A percentile compares a stretch with the other conserved stretches of the same genome.
Evolutionary conservation across 2,329 filamentous ascomycete species (phyloP).

Genomic region (Monosporascus sp.): DNA sequence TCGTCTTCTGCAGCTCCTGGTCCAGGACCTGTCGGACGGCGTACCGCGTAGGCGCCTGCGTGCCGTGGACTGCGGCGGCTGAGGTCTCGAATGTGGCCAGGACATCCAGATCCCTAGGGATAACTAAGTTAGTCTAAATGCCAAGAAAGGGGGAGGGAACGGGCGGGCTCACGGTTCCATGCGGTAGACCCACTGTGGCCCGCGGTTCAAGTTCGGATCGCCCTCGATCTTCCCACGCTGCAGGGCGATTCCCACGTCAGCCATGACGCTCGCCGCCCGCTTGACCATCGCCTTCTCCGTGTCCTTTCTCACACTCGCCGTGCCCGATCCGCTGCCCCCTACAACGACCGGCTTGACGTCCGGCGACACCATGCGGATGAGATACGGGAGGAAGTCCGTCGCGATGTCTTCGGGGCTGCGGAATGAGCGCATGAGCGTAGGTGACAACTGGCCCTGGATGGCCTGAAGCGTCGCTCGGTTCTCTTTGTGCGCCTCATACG

Average conservation of each 20-base stretch:
- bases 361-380: constrained; percentile 77
- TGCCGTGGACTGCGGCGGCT: constrained; percentile 45
- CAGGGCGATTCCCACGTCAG: constrained; percentile 75
- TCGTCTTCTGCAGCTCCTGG: constrained; percentile 77
- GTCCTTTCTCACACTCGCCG: constrained; percentile 84
- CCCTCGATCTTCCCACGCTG: constrained; percentile 75
- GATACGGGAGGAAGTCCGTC: constrained; percentile 77
- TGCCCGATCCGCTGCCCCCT: constrained; percentile 59
- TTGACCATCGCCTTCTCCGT: constrained; percentile 75
- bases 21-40: constrained; percentile 91
- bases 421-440: constrained; percentile 70
- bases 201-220: constrained; percentile 53
- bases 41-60: constrained; percentile 73
- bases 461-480: constrained; percentile 69
- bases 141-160: neutral
- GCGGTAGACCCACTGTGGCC: constrained; percentile 76
- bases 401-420: constrained; percentile 72
- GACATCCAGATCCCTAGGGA: constrained; percentile 62
- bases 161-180: constrained; percentile 77
- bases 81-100: constrained; percentile 71
- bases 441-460: constrained; percentile 66
- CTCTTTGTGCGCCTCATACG: constrained; percentile 73
- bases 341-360: constrained; percentile 89
- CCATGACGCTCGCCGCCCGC: constrained; percentile 74
- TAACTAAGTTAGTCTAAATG: constrained; percentile 4